Evolutionary conservation across 192 early-diverging fungal species (phyloP).

Genomic region (Coemansia sp.): DNA sequence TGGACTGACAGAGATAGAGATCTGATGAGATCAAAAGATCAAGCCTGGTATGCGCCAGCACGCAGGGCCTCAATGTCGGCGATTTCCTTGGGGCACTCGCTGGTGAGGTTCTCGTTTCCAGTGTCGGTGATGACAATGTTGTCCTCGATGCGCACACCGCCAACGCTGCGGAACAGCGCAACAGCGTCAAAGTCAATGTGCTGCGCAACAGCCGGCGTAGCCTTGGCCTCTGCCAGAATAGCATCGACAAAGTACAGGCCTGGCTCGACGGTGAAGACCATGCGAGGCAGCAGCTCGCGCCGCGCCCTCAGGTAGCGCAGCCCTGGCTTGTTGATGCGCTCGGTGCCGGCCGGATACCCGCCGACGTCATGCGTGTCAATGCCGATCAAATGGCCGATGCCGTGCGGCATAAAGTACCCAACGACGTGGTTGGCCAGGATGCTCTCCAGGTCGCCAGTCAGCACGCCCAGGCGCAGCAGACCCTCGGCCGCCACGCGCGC

Average conservation of each 20-base stretch:
- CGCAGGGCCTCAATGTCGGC: conserved; percentile 69
- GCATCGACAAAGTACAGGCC: conserved; percentile 92
- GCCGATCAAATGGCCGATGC: conserved; percentile 86
- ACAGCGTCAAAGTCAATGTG: conserved; percentile 72
- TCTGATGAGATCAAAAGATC: not conserved
- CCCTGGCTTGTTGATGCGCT: conserved; percentile 71
- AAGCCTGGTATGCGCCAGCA: conserved; percentile 6
- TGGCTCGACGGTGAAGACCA: conserved; percentile 94
- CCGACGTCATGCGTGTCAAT: conserved; percentile 90
- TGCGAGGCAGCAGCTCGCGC: conserved; percentile 71
- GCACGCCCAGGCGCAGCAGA: conserved; percentile 64
- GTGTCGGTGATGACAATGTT: conserved; percentile 79
- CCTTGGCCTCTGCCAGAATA: conserved; percentile 67
- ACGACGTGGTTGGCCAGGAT: conserved; percentile 71
- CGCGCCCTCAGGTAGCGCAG: conserved; percentile 78
- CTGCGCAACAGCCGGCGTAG: conserved; percentile 58
- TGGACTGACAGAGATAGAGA: too few relatives aligned
- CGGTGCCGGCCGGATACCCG: conserved; percentile 71
- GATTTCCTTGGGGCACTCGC: conserved; percentile 71
- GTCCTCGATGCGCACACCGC: conserved; percentile 94
- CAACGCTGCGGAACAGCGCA: conserved; percentile 73
- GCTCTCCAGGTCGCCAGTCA: conserved; percentile 63
- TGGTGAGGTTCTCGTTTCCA: conserved; percentile 85
- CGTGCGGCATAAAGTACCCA: conserved; percentile 90
- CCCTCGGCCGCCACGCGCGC: conserved; percentile 68